Conservation (phyloP, 2,329 filamentous ascomycete genomes). For the Cladophialophora exuberans region DNA sequence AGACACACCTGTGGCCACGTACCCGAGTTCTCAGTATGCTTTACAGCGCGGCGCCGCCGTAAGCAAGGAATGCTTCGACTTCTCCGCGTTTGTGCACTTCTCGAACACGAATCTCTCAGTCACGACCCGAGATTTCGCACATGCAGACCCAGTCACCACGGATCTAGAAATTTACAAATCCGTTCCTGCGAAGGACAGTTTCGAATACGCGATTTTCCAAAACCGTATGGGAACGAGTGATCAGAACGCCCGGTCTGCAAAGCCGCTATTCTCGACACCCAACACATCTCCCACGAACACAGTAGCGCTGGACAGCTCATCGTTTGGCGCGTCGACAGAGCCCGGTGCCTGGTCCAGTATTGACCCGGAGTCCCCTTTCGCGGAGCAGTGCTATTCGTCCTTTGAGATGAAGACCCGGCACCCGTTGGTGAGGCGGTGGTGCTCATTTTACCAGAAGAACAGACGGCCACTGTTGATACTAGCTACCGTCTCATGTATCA, state of each 20-base stretch:
- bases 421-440: constrained; percentile 1
- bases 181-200: constrained; percentile 5
- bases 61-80: background rate
- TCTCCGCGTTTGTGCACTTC: background rate
- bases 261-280: background rate
- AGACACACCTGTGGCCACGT: too few species aligned
- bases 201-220: constrained; percentile 4
- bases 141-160: background rate
- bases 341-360: background rate
- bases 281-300: background rate
- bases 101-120: background rate
- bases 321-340: background rate
- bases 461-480: constrained; percentile 22
- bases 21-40: background rate
- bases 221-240: background rate
- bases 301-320: background rate
- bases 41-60: background rate
- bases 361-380: background rate
- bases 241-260: background rate
- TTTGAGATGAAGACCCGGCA: too few species aligned
- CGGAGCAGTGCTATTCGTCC: too few species aligned
- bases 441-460: background rate
- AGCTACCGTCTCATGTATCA: constrained; percentile 11
- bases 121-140: background rate
- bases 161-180: background rate